phyloP scores from a whole-genome alignment of 257 asterid species.

The Jacaranda mimosifolia region DNA sequence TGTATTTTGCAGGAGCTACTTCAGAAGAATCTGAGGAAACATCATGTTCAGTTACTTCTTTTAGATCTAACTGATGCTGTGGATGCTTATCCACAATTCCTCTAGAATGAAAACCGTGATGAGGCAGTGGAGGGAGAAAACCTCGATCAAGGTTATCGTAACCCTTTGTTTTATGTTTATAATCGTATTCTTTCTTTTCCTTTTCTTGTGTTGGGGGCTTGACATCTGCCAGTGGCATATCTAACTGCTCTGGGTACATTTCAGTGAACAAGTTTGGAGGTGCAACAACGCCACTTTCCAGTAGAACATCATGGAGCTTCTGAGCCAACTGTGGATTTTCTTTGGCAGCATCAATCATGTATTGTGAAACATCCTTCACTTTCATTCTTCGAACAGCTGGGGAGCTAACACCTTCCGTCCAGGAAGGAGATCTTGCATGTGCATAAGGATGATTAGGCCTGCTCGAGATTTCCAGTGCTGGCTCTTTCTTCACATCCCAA shows the following conservation, averaged over 20 bases:
- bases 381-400: conserved; percentile 86
- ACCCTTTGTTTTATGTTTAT: conserved; percentile 43
- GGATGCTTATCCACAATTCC: conserved; percentile 47
- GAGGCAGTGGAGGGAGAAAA: conserved; percentile 85
- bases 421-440: conserved; percentile 94
- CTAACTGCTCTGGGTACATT: conserved; percentile 63
- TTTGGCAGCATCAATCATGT: conserved; percentile 96
- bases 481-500: conserved; percentile 48
- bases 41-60: conserved; percentile 47
- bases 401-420: conserved; percentile 98
- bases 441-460: conserved; percentile 63
- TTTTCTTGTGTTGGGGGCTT: conserved; percentile 50
- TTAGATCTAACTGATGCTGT: conserved; percentile 49
- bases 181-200: conserved; percentile 52
- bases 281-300: conserved; percentile 96
- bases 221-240: conserved; percentile 44
- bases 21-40: conserved; percentile 50
- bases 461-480: conserved; percentile 47
- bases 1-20: conserved; percentile 47
- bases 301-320: conserved; percentile 90
- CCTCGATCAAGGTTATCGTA: conserved; percentile 48
- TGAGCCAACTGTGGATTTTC: conserved; percentile 95
- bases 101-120: conserved; percentile 54
- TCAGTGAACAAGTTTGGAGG: conserved; percentile 90
- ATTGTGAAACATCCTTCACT: conserved; percentile 91